phyloP scores from a whole-genome alignment of 257 asterid genomes.

The Gynochthodes officinalis region DNA sequence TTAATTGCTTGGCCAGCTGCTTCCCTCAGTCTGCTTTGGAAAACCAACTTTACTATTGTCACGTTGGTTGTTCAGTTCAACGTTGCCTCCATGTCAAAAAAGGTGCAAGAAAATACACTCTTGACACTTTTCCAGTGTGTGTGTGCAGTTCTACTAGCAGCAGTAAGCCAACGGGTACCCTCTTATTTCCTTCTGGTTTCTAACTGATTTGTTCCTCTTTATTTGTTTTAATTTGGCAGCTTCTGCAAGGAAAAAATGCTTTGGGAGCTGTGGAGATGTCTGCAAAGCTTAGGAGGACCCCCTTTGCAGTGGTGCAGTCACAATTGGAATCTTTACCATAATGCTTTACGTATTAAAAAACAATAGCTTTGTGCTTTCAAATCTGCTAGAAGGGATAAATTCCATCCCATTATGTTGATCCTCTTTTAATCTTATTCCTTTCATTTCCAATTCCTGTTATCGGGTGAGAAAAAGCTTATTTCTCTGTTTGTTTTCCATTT shows the following conservation, averaged over 20 bases:
- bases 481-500: neutral
- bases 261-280: conserved; percentile 27
- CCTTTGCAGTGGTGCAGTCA: neutral
- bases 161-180: neutral
- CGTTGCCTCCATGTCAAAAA: conserved; percentile 23
- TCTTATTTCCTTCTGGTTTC: neutral
- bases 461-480: neutral
- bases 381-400: neutral
- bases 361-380: neutral
- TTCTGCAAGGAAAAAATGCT: conserved; percentile 40
- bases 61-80: conserved; percentile 42
- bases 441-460: neutral
- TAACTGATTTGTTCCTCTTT: neutral
- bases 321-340: neutral
- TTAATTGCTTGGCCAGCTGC: conserved; percentile 40
- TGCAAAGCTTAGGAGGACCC: conserved; percentile 16
- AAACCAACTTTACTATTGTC: conserved; percentile 37
- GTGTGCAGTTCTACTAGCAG: neutral
- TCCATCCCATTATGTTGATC: neutral
- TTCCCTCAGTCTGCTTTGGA: conserved; percentile 30
- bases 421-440: neutral
- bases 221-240: too few species aligned
- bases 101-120: conserved; percentile 23
- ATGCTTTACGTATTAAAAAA: neutral
- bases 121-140: too few species aligned